Percentiles rank a stretch among this genome's conserved stretches.
Evolutionary conservation across 2,329 filamentous ascomycete genomes (phyloP).

Genomic region (Exutisphaerella laricina): DNA sequence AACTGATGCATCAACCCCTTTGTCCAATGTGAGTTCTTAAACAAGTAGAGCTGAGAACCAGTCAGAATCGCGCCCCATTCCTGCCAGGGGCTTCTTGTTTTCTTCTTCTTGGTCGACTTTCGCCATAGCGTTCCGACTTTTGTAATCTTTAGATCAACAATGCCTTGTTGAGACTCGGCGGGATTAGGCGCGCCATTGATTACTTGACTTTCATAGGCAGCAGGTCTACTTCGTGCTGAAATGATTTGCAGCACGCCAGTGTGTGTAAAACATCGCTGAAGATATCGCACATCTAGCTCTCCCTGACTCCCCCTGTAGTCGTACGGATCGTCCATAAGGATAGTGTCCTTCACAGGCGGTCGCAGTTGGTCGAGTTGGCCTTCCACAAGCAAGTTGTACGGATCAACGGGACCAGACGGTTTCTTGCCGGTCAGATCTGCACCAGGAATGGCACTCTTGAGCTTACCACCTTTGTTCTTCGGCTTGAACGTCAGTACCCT

Average conservation of each 20-base stretch:
- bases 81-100: constrained; percentile 92
- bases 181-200: constrained; percentile 38
- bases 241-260: constrained; percentile 93
- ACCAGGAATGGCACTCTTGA: constrained; percentile 53
- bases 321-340: constrained; percentile 88
- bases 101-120: constrained; percentile 92
- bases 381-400: constrained; percentile 90
- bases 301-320: constrained; percentile 73
- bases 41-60: constrained; percentile 95
- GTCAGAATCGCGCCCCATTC: constrained; percentile 98
- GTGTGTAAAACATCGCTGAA: constrained; percentile 85
- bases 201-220: constrained; percentile 82
- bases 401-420: constrained; percentile 65
- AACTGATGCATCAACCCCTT: constrained; percentile 87
- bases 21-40: constrained; percentile 87
- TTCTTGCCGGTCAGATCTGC: constrained; percentile 64
- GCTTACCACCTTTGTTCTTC: constrained; percentile 56
- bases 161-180: constrained; percentile 80
- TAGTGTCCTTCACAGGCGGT: constrained; percentile 84
- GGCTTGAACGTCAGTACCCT: constrained; percentile 63
- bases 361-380: constrained; percentile 76
- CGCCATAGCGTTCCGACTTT: constrained; percentile 94
- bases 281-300: constrained; percentile 69
- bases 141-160: constrained; percentile 95
- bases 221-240: constrained; percentile 84